These are phyloP conservation scores for Asclepias syriaca DNA, from an alignment of 257 asterid species.

Conservation along the genomic window DNA sequence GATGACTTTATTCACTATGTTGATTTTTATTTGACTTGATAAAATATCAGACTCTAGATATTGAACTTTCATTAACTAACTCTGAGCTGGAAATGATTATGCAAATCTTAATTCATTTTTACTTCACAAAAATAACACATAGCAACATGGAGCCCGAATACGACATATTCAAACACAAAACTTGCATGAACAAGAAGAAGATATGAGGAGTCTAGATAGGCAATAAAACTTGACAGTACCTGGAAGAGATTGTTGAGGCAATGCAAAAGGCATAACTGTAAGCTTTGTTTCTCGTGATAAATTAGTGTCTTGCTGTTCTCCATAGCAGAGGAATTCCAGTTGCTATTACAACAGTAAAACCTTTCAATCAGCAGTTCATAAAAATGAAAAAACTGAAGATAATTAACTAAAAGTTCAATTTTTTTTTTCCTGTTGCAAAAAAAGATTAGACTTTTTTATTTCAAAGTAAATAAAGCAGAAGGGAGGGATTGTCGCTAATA, in stretches of 20 bases:
- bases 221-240: constrained; percentile 34
- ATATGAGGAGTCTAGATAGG: not conserved
- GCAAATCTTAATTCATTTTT: not conserved
- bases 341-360: not conserved
- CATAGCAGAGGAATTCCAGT: constrained; percentile 30
- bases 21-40: not conserved
- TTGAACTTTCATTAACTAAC: not conserved
- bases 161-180: not conserved
- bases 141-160: not conserved
- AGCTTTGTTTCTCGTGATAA: constrained; percentile 84
- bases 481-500: not conserved
- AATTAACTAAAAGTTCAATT: not conserved
- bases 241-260: constrained; percentile 93
- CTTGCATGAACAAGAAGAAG: not conserved
- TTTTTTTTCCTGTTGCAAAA: not conserved
- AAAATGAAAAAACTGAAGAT: not conserved
- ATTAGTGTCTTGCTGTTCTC: constrained; percentile 33
- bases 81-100: not conserved
- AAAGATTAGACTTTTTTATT: not conserved
- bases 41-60: not conserved
- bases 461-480: too few species aligned
- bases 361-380: not conserved
- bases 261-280: constrained; percentile 81
- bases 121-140: not conserved
- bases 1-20: not conserved